A percentile compares a stretch with the other conserved stretches of the same genome.
phyloP scores from a whole-genome alignment of 2,329 filamentous ascomycete species.

The Didymella pomorum region DNA sequence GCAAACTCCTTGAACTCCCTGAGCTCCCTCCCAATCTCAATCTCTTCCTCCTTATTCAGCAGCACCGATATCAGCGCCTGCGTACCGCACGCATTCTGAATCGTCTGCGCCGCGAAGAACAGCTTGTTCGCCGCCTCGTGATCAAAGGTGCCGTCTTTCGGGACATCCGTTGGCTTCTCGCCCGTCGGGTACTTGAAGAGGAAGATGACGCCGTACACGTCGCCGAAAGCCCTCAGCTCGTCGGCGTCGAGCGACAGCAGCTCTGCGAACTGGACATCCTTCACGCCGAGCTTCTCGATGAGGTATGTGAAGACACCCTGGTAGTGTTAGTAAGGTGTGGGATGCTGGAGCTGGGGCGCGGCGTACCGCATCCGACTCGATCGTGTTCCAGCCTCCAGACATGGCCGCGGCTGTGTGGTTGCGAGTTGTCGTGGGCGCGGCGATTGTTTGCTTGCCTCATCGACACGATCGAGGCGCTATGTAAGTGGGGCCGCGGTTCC shows the following conservation, averaged over 20 bases:
- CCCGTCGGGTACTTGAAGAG: conserved; percentile 95
- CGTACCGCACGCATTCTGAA: conserved; percentile 97
- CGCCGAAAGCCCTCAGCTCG: conserved; percentile 68
- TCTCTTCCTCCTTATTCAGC: conserved; percentile 77
- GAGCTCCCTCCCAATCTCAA: conserved; percentile 77
- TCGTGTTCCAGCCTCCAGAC: conserved; percentile 90
- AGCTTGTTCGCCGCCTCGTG: conserved; percentile 74
- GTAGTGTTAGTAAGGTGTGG: conserved; percentile 11
- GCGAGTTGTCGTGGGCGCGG: background rate
- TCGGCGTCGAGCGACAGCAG: conserved; percentile 86
- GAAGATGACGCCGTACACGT: conserved; percentile 92
- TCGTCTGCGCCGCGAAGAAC: conserved; percentile 97
- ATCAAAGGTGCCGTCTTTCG: conserved; percentile 85
- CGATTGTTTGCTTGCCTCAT: conserved; percentile 7
- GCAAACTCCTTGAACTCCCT: conserved; percentile 88
- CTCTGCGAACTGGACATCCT: conserved; percentile 96
- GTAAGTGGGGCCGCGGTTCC: conserved; percentile 12
- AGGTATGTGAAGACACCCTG: conserved; percentile 97
- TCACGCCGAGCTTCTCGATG: conserved; percentile 89
- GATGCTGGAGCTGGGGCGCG: conserved; percentile 22
- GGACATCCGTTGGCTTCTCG: conserved; percentile 68
- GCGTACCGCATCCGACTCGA: conserved; percentile 92
- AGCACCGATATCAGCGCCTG: conserved; percentile 92
- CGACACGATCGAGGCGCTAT: background rate
- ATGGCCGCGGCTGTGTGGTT: conserved; percentile 27